Evolutionary conservation across 2,329 filamentous ascomycete species (phyloP), one percentile per base, ranked within the genome.

Genomic region (Colletotrichum gloeosporioides): DNA sequence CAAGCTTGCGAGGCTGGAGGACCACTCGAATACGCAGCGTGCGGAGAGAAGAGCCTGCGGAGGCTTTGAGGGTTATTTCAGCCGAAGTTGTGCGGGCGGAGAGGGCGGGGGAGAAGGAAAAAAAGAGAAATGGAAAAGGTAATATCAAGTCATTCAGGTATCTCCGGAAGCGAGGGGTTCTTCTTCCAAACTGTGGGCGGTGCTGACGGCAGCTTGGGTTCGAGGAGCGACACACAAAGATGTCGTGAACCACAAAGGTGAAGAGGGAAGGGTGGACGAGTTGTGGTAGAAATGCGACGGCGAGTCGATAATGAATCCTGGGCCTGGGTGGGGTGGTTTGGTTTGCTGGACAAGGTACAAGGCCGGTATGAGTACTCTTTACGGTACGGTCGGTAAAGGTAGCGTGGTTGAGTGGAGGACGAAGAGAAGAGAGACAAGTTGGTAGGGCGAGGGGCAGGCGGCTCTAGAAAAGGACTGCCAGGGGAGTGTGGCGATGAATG

Each of bases 401-500:
- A 68, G 71, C 72, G 72, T 31, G 68, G 63, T 67, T 53, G 64
- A 69, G 69, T 69, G 75, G 66, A 69, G 75, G 77, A 67, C 44
- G 74, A 71, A 75, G 75, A 75, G 71, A 44, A 77, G 71, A 76
- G 71, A 77, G 71, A 77, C 61, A 75, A 63, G 36, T 71, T 69
- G 71, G 71, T 71, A 75, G 31, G 66, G 75, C 75, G 71, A 77
- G 71, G 74, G 75, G 71, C 71, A 76, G 73, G 73, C 73, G 70
- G 70, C 73, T 76, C 73, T 76, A 76, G 64, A 73, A 73, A 76
- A 76, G 64, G 73, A 65, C 69, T 69, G 73, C 73, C 73, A 73
- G 73, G 67, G 72, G 77, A 71, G 67, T 76, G 77, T 78, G 77
- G 77, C 77, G 49, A 78, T 75, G 74, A 75, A 70, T 78, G 77